Evolutionary conservation across 2,329 filamentous ascomycete species (phyloP), one percentile per base, ranked within the genome.

Genomic region (Fusarium brachygibbosum): DNA sequence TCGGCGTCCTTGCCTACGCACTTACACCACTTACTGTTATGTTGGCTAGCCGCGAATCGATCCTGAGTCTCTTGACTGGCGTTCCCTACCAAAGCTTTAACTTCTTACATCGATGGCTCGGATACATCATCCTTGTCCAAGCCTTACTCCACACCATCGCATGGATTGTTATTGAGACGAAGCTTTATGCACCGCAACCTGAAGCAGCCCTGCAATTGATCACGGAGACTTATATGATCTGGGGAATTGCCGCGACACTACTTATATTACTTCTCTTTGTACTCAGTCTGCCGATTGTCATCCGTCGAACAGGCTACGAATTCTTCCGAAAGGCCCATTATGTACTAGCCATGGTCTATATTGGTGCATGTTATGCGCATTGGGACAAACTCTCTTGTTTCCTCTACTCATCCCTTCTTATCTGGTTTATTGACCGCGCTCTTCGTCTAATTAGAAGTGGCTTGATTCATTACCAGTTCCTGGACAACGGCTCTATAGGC

Each of bases 271-370:
- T 44, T 11, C 28, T 53, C 0, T 53, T 53, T 1, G 13, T 53
- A 6, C 6, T 53, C n/a, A 53, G 37, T 4, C 3, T 44, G 3
- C 50, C 38, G 3, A 6, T 44, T 9, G 50, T 53, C 0, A 44
- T 53, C 13, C 50, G 21, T 6, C 50, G 37, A 31, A 34, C 50
- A 25, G 50, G 37, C 3, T 53, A 53, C 21, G 50, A 53, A 16
- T 53, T 53, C 29, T 53, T 53, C 19, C 37, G 38, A n/a, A 44
- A 53, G 5, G 50, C 50, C 9, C 50, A 53, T 6, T 53, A 53
- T 2, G 13, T 53, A 4, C 13, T 53, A 1, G 50, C 50, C 0
- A 53, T 44, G 50, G 17, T 53, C 4, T 53, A 53, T 5, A 53
- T 53, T 0, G 50, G 50, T 1, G 50, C 50, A 0, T 53, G 38